Percentiles rank a stretch among this genome's conserved stretches.
These are phyloP conservation scores for Tolypocladium guangdongense DNA, from an alignment of 2,329 filamentous ascomycete species.

Conservation along the genomic window DNA sequence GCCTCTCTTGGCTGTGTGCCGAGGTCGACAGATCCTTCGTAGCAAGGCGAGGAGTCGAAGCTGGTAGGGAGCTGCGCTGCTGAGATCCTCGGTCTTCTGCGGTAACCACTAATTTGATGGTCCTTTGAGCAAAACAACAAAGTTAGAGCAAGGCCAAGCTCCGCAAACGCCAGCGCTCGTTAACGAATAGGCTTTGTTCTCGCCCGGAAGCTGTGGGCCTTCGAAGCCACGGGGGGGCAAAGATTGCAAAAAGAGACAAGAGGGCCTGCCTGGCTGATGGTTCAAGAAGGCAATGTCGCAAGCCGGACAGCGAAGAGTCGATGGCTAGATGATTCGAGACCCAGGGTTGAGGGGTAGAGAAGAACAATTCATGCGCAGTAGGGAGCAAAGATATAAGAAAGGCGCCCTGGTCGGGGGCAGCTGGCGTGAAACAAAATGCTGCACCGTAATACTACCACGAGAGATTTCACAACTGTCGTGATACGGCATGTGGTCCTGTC, in stretches of 20 bases:
- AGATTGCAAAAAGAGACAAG: neutral
- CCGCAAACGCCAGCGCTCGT: neutral
- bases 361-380: neutral
- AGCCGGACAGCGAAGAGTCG: neutral
- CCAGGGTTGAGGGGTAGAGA: neutral
- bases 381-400: conserved; percentile 1
- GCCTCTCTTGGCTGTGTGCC: neutral
- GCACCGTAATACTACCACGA: conserved; percentile 38
- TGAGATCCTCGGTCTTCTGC: neutral
- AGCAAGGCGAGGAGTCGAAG: neutral
- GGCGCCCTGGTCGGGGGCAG: conserved; percentile 18
- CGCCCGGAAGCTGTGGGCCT: neutral
- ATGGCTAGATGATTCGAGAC: neutral
- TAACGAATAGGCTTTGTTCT: neutral
- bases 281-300: neutral
- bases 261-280: neutral
- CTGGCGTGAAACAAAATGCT: conserved; percentile 39
- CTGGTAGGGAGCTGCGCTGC: neutral
- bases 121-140: neutral
- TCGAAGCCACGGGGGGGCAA: neutral
- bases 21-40: neutral
- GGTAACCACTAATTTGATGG: neutral
- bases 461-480: conserved; percentile 33
- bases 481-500: conserved; percentile 39
- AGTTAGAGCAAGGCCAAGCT: neutral